Evolutionary conservation across 1,284 basidiomycete species (phyloP), one percentile per base, ranked within the genome.

Genomic region (Marasmius fiardii): DNA sequence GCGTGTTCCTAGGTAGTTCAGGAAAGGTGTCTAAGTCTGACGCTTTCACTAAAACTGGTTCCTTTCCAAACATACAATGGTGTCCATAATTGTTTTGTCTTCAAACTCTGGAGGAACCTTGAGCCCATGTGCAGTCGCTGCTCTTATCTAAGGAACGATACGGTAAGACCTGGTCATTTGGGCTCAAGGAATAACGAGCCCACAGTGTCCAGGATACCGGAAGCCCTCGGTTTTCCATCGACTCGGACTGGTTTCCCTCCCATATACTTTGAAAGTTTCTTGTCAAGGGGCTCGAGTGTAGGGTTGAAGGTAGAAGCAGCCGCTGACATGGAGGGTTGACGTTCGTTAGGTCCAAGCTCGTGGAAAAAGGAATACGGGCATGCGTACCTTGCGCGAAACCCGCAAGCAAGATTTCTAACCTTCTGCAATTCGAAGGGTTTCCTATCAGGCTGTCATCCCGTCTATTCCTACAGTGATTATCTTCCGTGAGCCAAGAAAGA

Each of bases 141-240:
- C 83, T 41, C 81, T 77, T 54, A 90, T 70, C 86, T 89, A 58
- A 3, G 18, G 6, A 43, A 43, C 16, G 43, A 2, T 26, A 21
- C 41, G 31, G 11, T 34, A 8, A 45, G 49, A 18, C 37, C 31
- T 18, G 21, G 41, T 57, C 4, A n/a, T 7, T 33, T 31, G 20
- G 53, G 7, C 37, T 12, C 23, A 48, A 43, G 18, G 26, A 51
- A n/a, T 28, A 60, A 2, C n/a, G n/a, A 34, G 63, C 79, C 48
- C 57, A 87, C 85, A 0, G 90, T 92, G 67, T 93, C 91, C 60
- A 93, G 71, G n/a, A 93, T 78, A 4, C 90, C 91, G 16, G 85
- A 90, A 5, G 88, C 85, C 57, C 89, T 74, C 3, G 91, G 91
- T 61, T 82, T 85, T 0, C 90, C 89, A 60, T 93, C 89, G 3